Evolutionary conservation across 106 monocot species (phyloP).

Genomic region (Iris macrosiphon): DNA sequence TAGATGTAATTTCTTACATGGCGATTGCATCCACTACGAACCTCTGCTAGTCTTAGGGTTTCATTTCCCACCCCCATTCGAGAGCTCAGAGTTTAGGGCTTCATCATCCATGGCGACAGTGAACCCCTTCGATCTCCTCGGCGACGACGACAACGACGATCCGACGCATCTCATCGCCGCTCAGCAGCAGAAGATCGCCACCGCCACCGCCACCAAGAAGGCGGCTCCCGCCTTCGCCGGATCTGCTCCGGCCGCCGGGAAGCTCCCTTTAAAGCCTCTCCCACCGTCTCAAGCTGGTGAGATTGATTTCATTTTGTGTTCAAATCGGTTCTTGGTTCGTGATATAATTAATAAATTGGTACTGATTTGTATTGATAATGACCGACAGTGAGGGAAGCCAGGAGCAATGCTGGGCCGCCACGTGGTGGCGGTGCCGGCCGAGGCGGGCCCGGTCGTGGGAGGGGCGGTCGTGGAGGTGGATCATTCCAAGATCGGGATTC

Average conservation of each 20-base stretch:
- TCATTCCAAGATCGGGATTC: conserved; percentile 28
- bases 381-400: conserved; percentile 46
- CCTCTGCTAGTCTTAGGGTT: conserved; percentile 4
- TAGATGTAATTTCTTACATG: not conserved
- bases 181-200: conserved; percentile 32
- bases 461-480: conserved; percentile 41
- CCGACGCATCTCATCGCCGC: conserved; percentile 39
- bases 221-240: conserved; percentile 11
- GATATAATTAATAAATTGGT: not conserved
- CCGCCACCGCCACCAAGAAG: conserved; percentile 27
- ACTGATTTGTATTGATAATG: not conserved
- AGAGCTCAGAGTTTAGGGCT: too few relatives aligned
- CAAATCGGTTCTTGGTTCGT: not conserved
- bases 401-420: conserved; percentile 21
- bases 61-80: not conserved
- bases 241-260: conserved; percentile 22
- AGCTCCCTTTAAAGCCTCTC: conserved; percentile 59
- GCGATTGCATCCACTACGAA: conserved; percentile 6
- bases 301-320: not conserved
- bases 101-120: conserved; percentile 31
- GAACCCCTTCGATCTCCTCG: conserved; percentile 75
- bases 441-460: conserved; percentile 48
- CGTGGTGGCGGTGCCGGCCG: conserved; percentile 35
- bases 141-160: conserved; percentile 59
- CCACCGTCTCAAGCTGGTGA: conserved; percentile 78